These are phyloP conservation scores for Cinnamomum micranthum DNA, from an alignment of 164 flowering plant genomes.

Conservation along the genomic window DNA sequence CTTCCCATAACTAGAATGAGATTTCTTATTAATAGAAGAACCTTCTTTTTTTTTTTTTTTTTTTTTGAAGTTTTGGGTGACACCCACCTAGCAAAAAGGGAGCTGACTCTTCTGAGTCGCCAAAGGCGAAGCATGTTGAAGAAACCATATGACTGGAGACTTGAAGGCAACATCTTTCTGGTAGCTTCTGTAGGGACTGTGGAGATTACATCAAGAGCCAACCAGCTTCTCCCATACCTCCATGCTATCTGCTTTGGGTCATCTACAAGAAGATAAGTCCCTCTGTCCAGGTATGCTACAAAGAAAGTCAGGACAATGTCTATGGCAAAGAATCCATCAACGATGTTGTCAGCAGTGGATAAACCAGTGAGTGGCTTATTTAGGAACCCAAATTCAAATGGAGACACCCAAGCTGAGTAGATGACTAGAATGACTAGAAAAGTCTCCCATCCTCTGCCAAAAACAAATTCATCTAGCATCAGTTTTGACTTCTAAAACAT, in stretches of 20 bases:
- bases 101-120: constrained; percentile 94
- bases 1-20: too few species aligned
- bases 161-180: constrained; percentile 44
- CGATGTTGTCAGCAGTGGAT: constrained; percentile 64
- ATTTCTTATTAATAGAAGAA: too few species aligned
- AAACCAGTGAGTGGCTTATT: constrained; percentile 41
- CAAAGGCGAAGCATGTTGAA: constrained; percentile 97
- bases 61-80: too few species aligned
- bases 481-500: not conserved
- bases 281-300: constrained; percentile 74
- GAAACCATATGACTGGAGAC: constrained; percentile 52
- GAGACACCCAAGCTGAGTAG: constrained; percentile 92
- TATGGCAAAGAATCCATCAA: constrained; percentile 80
- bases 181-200: constrained; percentile 80
- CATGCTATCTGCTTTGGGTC: constrained; percentile 63
- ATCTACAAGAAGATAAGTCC: constrained; percentile 63
- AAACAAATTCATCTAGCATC: not conserved
- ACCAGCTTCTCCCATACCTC: constrained; percentile 67
- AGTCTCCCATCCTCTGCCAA: constrained; percentile 59
- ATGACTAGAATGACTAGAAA: constrained; percentile 66
- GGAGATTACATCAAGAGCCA: constrained; percentile 75
- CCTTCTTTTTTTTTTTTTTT: too few species aligned
- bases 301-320: constrained; percentile 87
- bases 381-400: constrained; percentile 85
- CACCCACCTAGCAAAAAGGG: constrained; percentile 69